These are phyloP conservation scores for Tillandsia fasciculata DNA, from an alignment of 176 grass and related monocot species.

Conservation along the genomic window DNA sequence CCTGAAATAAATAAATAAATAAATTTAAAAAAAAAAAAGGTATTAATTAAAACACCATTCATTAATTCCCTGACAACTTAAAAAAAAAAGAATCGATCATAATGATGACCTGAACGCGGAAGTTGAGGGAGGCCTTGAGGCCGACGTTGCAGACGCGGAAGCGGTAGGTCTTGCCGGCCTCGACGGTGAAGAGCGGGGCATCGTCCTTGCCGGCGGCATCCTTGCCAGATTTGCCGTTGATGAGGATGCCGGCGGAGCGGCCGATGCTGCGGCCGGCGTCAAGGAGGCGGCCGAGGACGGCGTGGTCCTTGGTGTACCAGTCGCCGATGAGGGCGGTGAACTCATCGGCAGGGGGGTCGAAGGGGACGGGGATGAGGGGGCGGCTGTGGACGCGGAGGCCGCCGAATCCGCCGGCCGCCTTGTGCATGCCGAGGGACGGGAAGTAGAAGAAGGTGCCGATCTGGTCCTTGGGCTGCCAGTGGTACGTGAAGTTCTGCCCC, in stretches of 20 bases:
- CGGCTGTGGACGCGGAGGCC: constrained; percentile 75
- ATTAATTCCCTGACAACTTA: too few relatives aligned
- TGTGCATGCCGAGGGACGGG: constrained; percentile 76
- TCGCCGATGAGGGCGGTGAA: constrained; percentile 48
- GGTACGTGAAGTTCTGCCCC: constrained; percentile 77
- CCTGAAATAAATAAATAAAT: too few relatives aligned
- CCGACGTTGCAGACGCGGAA: constrained; percentile 89
- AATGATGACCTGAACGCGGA: constrained; percentile 25
- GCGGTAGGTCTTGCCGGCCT: constrained; percentile 66
- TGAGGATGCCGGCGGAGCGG: constrained; percentile 54
- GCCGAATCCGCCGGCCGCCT: constrained; percentile 58
- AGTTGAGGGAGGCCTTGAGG: constrained; percentile 61
- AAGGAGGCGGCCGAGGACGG: constrained; percentile 39
- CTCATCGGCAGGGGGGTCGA: constrained; percentile 56
- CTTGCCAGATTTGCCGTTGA: constrained; percentile 80
- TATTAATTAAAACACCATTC: too few relatives aligned
- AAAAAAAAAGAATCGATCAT: too few relatives aligned
- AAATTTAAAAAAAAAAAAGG: too few relatives aligned
- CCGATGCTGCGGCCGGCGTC: constrained; percentile 56
- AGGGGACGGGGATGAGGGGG: constrained; percentile 75
- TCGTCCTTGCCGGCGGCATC: constrained; percentile 24
- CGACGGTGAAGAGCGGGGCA: constrained; percentile 53
- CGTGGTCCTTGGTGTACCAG: constrained; percentile 85
- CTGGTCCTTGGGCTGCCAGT: constrained; percentile 88
- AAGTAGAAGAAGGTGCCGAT: constrained; percentile 96